phyloP scores from a whole-genome alignment of 1,139 yeast genomes.

The Yueomyces sp. region DNA sequence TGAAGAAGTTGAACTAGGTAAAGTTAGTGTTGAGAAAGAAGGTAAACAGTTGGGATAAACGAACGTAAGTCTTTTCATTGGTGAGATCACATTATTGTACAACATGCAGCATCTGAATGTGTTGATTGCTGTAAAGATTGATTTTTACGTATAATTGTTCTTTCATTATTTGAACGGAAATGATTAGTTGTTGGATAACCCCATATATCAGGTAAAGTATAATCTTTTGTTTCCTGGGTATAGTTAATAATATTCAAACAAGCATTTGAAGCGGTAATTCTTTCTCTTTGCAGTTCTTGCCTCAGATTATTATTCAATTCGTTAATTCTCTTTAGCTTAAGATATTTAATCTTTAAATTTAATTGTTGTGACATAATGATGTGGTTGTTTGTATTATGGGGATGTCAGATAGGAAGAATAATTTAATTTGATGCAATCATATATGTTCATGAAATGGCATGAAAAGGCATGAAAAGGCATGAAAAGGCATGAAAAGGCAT shows the following conservation, averaged over 20 bases:
- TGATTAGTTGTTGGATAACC: slow-evolving; percentile 34
- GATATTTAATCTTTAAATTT: slow-evolving; percentile 22
- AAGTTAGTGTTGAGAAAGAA: slow-evolving; percentile 5
- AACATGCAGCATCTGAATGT: slow-evolving; percentile 4
- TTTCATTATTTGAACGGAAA: slow-evolving; percentile 15
- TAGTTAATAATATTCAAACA: slow-evolving; percentile 36
- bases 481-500: too few species aligned
- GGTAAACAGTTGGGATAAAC: slow-evolving; percentile 9
- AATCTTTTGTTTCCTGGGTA: slow-evolving; percentile 38
- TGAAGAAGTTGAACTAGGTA: slow-evolving; percentile 25
- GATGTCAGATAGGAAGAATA: too few species aligned
- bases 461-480: too few species aligned
- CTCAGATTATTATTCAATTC: slow-evolving; percentile 47
- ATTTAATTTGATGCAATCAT: too few species aligned
- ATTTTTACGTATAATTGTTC: background rate
- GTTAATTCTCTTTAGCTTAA: slow-evolving; percentile 52
- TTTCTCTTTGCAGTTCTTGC: slow-evolving; percentile 40
- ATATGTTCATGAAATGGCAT: too few species aligned
- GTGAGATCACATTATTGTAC: slow-evolving; percentile 1
- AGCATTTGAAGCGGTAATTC: slow-evolving; percentile 61
- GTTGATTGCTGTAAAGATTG: background rate
- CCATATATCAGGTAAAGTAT: slow-evolving; percentile 41
- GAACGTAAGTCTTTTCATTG: slow-evolving; percentile 9
- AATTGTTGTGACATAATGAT: slow-evolving; percentile 8
- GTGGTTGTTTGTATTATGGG: too few species aligned